Evolutionary conservation across 2,329 filamentous ascomycete genomes (phyloP), one percentile per base, ranked within the genome.

Genomic region (Coniosporium uncinatum): DNA sequence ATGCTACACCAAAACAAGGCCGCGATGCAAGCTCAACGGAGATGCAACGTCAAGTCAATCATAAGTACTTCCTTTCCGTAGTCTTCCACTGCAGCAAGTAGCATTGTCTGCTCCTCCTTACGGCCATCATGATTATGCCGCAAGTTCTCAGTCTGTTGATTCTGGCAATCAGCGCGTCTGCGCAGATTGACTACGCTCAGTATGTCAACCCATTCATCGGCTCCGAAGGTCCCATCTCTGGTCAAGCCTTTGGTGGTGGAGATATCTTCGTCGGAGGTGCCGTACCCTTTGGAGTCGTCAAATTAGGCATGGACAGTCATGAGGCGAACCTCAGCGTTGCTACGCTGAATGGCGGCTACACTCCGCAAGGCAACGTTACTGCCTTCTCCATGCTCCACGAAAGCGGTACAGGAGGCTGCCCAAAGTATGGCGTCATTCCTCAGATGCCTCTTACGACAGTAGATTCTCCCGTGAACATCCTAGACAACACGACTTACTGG

Each of bases 401-500:
- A 27, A 36, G 20, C 21, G 45, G 45, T 16, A 47, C 40, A 16
- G 45, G 45, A 4, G 45, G 45, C 22, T 39, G 39, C n/a, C 43
- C 45, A 16, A 48, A 41, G 29, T 60, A 60, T 41, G 58, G 60
- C 5, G 56, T 61, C 4, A 52, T 61, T 2, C 56, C 56, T 6
- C 60, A 63, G 40, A 56, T 62, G 50, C 58, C 58, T 22, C 52
- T 55, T 2, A 20, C 50, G 16, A 57, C 53, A 19, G 33, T 22
- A 13, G 33, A 35, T 17, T 35, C 18, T 8, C 18, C 52, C 0
- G 60, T 66, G 14, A 62, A 64, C 41, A 39, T 66, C 5, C 47
- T 66, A 5, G 60, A 67, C 36, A 66, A 67, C 38, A 49, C 46
- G 3, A 67, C 63, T 1, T 66, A 66, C 42, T 61, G 56, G 56